A percentile compares a stretch with the other conserved stretches of the same genome.
phyloP scores from a whole-genome alignment of 805 yeast genomes.

The Candida silvatica region DNA sequence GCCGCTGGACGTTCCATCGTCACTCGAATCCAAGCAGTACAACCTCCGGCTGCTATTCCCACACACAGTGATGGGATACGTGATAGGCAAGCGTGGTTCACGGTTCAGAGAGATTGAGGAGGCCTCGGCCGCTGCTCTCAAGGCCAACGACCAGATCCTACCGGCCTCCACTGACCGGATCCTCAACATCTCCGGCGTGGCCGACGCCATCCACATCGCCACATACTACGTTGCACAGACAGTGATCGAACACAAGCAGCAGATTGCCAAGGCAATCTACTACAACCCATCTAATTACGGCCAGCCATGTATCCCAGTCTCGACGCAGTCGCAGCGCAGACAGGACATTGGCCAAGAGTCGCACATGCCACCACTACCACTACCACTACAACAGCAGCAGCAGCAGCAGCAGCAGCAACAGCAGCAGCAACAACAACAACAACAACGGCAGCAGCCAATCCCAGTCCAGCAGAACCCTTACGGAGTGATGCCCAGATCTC shows the following conservation, averaged over 20 bases:
- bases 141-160: conserved; percentile 63
- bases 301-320: conserved; percentile 20
- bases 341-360: conserved; percentile 2
- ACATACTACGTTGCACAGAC: conserved; percentile 66
- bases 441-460: conserved; percentile 14
- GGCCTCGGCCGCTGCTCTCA: conserved; percentile 66
- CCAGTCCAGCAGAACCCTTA: neutral
- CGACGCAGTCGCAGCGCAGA: neutral
- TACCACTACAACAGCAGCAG: neutral
- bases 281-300: conserved; percentile 47
- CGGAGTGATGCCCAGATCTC: neutral
- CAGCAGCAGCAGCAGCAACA: conserved; percentile 2
- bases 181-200: conserved; percentile 64
- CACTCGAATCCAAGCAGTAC: conserved; percentile 43
- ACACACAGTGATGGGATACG: conserved; percentile 69
- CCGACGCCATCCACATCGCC: conserved; percentile 84
- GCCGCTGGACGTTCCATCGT: conserved; percentile 55
- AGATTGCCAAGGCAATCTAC: conserved; percentile 45
- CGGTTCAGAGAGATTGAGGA: conserved; percentile 77
- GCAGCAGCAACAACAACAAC: conserved; percentile 18
- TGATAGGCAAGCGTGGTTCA: conserved; percentile 71
- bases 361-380: neutral
- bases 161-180: conserved; percentile 75
- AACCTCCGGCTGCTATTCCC: conserved; percentile 61
- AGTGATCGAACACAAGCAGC: conserved; percentile 50